Base-by-base conservation (phyloP, 208 protist species). In the Trypanosoma congolense region DNA sequence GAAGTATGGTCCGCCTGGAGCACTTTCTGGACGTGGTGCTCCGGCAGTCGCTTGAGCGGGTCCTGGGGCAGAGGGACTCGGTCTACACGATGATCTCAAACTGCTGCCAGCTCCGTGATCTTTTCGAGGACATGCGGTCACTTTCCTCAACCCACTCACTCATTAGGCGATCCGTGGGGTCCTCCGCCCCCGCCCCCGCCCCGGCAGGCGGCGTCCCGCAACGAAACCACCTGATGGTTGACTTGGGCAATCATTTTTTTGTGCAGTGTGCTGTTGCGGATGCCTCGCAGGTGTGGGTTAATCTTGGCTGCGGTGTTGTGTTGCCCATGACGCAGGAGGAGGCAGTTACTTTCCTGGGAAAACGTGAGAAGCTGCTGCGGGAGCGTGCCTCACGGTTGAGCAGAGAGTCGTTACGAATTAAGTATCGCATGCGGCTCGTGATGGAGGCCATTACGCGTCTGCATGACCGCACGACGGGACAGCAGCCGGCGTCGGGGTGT, bases 161-260 rank as follows among this genome's bases (percentile, higher is more conserved):
- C 54, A 65, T 81, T 14, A 2, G 30, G 30, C 40, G 49, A 52
- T 33, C 18, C 42, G 35, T 18, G 5, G n/a, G n/a, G 4, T 1
- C 48, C 10, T 16, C 60, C 9, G 5, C 55, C 2, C 14, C 51
- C 22, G 25, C 52, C 2, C 43, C 49, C 14, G n/a, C 50, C 4
- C 14, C 54, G 19, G 16, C 54, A 26, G 41, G 6, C 33, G 12
- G 33, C 12, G 33, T 25, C 28, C 31, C 53, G 41, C 65, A 71
- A 54, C 63, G 70, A 14, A 88, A 83, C 54, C 73, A 65, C 12
- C 74, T 93, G 29, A 70, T 93, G 28, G 80, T 90, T 4, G 77
- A 93, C 61, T 50, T 93, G 8, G 86, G 86, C 26, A 73, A 86
- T 59, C 64, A 84, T 52, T 87, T 93, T 33, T 90, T 87, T 57